Evolutionary conservation across 2,329 filamentous ascomycete genomes (phyloP).

Genomic region (Fusarium mundagurra): DNA sequence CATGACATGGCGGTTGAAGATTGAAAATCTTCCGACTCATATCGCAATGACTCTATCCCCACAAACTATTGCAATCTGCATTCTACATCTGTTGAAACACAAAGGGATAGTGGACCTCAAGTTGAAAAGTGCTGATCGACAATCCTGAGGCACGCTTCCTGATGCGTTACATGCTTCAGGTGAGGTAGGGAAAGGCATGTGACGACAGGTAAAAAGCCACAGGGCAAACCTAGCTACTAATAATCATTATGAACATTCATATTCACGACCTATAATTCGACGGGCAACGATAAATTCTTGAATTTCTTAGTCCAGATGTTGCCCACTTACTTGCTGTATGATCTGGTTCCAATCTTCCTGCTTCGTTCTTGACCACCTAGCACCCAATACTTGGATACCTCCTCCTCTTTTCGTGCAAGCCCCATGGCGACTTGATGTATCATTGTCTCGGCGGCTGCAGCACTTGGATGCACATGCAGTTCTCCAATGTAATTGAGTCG

Average conservation of each 20-base stretch:
- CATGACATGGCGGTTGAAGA: neutral
- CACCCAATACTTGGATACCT: too few relatives aligned
- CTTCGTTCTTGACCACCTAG: neutral
- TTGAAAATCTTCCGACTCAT: neutral
- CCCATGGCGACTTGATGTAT: conserved; percentile 12
- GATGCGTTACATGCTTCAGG: conserved; percentile 1
- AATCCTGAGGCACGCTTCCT: neutral
- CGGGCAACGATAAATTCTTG: neutral
- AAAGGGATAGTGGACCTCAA: neutral
- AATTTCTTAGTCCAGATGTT: neutral
- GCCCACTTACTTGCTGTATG: neutral
- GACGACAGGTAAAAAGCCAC: conserved; percentile 3
- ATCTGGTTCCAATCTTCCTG: neutral
- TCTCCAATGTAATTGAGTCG: neutral
- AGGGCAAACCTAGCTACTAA: neutral
- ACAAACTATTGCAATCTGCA: neutral
- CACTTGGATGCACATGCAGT: neutral
- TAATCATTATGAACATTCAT: neutral
- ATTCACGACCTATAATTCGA: neutral
- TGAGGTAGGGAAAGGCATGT: conserved; percentile 8
- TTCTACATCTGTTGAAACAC: neutral
- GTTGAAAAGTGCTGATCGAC: neutral
- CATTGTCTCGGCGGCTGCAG: conserved; percentile 9
- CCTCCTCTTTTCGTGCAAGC: conserved; percentile 2
- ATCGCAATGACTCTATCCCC: neutral